Percentiles rank a stretch among this genome's conserved stretches.
These are phyloP conservation scores for Ceratocystis albifundus DNA, from an alignment of 2,329 filamentous ascomycete genomes.

Conservation along the genomic window DNA sequence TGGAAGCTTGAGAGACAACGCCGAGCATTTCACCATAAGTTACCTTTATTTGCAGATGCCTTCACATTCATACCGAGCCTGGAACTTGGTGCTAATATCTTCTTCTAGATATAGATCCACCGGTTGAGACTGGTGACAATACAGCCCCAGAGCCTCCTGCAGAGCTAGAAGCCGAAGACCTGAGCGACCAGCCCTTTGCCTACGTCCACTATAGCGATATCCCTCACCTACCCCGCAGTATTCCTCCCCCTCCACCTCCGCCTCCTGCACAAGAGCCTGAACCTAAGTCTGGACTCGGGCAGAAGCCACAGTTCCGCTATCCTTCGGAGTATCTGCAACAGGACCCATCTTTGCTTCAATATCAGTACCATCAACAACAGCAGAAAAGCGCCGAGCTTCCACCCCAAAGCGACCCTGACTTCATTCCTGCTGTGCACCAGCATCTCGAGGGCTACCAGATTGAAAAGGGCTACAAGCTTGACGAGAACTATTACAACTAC, in stretches of 20 bases:
- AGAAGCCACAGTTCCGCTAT: background rate
- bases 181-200: constrained; percentile 1
- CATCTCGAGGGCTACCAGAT: constrained; percentile 4
- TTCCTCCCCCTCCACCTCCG: background rate
- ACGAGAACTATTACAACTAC: constrained; percentile 4
- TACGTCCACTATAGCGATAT: constrained; percentile 4
- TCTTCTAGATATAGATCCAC: background rate
- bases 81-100: background rate
- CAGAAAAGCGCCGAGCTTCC: background rate
- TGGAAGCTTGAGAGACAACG: background rate
- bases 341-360: background rate
- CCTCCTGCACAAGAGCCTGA: background rate
- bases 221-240: background rate
- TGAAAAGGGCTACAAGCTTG: constrained; percentile 7
- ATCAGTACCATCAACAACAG: background rate
- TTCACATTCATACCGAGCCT: background rate
- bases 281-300: background rate
- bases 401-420: background rate
- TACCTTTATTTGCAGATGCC: background rate
- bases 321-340: background rate
- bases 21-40: background rate
- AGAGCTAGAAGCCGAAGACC: background rate
- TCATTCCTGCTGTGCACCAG: background rate
- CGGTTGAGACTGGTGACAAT: background rate
- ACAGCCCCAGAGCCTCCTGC: background rate